These are phyloP conservation scores for Boletus fagicola DNA, from an alignment of 768 basidiomycete species.

Conservation along the genomic window DNA sequence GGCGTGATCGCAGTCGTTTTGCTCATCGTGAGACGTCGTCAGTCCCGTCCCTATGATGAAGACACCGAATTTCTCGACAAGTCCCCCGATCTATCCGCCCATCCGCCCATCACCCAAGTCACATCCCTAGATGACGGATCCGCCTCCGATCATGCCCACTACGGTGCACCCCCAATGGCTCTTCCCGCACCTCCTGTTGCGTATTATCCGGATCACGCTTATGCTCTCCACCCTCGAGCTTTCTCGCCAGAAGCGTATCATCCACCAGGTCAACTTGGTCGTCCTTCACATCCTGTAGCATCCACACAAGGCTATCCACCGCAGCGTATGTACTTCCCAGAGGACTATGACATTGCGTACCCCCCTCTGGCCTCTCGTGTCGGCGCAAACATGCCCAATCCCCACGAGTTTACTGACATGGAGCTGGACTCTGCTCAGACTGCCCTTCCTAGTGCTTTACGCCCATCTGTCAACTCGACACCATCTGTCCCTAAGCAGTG, in stretches of 20 bases:
- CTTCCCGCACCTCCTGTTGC: slow-evolving; percentile 13
- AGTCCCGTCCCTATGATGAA: slow-evolving; percentile 23
- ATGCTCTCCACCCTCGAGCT: slow-evolving; percentile 11
- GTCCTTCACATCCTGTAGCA: background rate
- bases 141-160: slow-evolving; percentile 25
- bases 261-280: background rate
- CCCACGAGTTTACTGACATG: slow-evolving; percentile 7
- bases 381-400: slow-evolving; percentile 14
- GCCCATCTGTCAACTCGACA: slow-evolving; percentile 11
- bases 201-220: slow-evolving; percentile 26
- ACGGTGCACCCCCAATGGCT: slow-evolving; percentile 18
- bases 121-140: slow-evolving; percentile 15
- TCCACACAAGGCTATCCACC: slow-evolving; percentile 17
- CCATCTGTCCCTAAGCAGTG: slow-evolving; percentile 5
- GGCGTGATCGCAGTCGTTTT: slow-evolving; percentile 30
- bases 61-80: slow-evolving; percentile 32
- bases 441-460: slow-evolving; percentile 12
- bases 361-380: slow-evolving; percentile 18
- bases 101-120: slow-evolving; percentile 12
- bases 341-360: slow-evolving; percentile 26
- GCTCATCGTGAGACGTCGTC: slow-evolving; percentile 33
- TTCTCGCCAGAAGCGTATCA: slow-evolving; percentile 9
- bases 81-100: slow-evolving; percentile 3
- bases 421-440: slow-evolving; percentile 11
- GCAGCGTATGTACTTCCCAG: slow-evolving; percentile 26